Percentiles rank a stretch among this genome's conserved stretches.
Evolutionary conservation across 441 rosid genomes (phyloP).

Genomic region (Populus hybrid): DNA sequence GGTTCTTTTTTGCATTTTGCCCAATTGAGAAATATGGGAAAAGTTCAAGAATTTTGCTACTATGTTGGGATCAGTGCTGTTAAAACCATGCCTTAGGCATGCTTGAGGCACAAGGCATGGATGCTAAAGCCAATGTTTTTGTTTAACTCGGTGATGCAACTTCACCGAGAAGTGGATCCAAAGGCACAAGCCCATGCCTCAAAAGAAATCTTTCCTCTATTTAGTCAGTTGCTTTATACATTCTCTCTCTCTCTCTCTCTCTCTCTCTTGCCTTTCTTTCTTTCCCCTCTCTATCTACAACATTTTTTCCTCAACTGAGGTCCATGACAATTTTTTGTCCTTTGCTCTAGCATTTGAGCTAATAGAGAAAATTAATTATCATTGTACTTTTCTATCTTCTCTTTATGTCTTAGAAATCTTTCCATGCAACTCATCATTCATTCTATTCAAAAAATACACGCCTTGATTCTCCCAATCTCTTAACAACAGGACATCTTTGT

Average conservation of each 20-base stretch:
- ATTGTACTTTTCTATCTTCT: background rate
- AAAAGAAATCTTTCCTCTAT: background rate
- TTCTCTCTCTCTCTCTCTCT: too few relatives aligned
- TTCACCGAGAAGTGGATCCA: background rate
- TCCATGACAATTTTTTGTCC: background rate
- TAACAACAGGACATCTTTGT: background rate
- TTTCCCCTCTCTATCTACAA: too few relatives aligned
- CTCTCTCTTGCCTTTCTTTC: too few relatives aligned
- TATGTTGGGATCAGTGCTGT: background rate
- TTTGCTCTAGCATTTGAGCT: background rate
- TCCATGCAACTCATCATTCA: background rate
- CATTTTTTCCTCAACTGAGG: too few relatives aligned
- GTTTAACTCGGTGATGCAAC: background rate
- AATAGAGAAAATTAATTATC: background rate
- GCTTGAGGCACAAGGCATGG: background rate
- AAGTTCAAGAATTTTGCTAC: background rate
- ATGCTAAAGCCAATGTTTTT: background rate
- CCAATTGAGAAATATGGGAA: background rate
- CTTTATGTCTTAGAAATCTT: background rate
- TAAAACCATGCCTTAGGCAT: background rate
- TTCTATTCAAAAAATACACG: background rate
- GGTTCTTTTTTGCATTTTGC: background rate
- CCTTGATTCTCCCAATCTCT: background rate
- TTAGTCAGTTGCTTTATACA: background rate
- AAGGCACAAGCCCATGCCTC: too few relatives aligned